These are phyloP conservation scores for Hebeloma cylindrosporum DNA, from an alignment of 768 basidiomycete species.

Conservation along the genomic window DNA sequence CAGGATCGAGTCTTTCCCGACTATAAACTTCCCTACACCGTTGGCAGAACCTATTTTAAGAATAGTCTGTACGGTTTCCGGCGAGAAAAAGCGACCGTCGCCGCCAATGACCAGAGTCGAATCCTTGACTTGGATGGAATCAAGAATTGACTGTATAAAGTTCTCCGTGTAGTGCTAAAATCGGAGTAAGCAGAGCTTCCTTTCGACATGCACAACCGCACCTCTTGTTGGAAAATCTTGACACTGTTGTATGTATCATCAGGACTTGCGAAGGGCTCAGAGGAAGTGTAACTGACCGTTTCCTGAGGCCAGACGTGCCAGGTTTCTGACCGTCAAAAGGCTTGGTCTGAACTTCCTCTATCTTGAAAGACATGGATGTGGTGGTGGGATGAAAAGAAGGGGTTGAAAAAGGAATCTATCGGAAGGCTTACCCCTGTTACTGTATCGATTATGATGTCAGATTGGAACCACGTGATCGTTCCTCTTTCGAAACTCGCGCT, in stretches of 20 bases:
- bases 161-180: slow-evolving; percentile 96
- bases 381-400: slow-evolving; percentile 7
- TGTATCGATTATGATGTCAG: slow-evolving; percentile 32
- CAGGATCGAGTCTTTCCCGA: slow-evolving; percentile 88
- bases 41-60: slow-evolving; percentile 94
- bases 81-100: slow-evolving; percentile 92
- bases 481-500: slow-evolving; percentile 18
- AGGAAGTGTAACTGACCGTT: slow-evolving; percentile 58
- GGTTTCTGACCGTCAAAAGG: slow-evolving; percentile 95
- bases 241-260: slow-evolving; percentile 54
- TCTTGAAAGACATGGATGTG: slow-evolving; percentile 41
- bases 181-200: slow-evolving; percentile 7
- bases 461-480: slow-evolving; percentile 30
- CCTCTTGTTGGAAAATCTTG: slow-evolving; percentile 97
- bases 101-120: slow-evolving; percentile 93
- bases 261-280: slow-evolving; percentile 11
- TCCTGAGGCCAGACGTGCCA: slow-evolving; percentile 95
- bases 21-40: slow-evolving; percentile 86
- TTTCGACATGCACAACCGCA: slow-evolving; percentile 35
- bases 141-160: slow-evolving; percentile 92
- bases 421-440: slow-evolving; percentile 14
- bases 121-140: slow-evolving; percentile 80
- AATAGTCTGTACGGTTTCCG: slow-evolving; percentile 87
- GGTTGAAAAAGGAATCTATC: slow-evolving; percentile 11
- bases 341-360: slow-evolving; percentile 77